Conservation (phyloP, 768 basidiomycete genomes). For the Mycena olivaceomarginata region DNA sequence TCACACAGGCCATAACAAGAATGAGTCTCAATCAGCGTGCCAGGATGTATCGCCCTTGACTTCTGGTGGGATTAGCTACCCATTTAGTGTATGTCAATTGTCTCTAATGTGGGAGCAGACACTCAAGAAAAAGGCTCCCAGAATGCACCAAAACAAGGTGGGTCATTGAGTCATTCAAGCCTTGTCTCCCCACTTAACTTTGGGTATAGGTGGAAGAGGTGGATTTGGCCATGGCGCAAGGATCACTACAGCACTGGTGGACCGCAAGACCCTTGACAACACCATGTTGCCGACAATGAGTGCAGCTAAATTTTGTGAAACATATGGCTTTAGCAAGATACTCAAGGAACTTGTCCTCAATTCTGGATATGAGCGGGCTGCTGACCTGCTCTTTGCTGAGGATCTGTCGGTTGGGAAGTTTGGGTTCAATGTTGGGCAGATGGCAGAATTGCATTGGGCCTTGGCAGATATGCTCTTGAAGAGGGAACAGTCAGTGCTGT, state of each 20-base stretch:
- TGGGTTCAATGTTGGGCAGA: not conserved
- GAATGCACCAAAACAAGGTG: too few relatives aligned
- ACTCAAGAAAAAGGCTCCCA: too few relatives aligned
- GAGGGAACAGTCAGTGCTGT: not conserved
- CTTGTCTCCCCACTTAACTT: too few relatives aligned
- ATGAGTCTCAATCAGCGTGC: too few relatives aligned
- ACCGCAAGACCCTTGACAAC: not conserved
- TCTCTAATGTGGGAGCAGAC: too few relatives aligned
- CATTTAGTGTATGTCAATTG: too few relatives aligned
- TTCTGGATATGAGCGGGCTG: not conserved
- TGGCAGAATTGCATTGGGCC: not conserved
- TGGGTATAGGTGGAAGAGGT: not conserved
- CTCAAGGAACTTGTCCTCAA: not conserved
- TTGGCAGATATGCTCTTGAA: not conserved
- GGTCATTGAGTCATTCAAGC: too few relatives aligned
- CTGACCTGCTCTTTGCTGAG: not conserved
- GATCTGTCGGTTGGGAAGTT: not conserved
- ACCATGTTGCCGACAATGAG: not conserved
- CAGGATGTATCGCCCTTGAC: too few relatives aligned
- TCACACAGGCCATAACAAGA: too few relatives aligned
- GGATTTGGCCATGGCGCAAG: not conserved
- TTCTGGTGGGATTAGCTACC: too few relatives aligned
- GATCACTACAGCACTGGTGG: not conserved
- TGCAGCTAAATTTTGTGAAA: not conserved
- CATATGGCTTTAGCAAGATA: not conserved